Base-by-base conservation (phyloP, 371 early-diverging fungal genomes). In the Phascolomyces articulosus region DNA sequence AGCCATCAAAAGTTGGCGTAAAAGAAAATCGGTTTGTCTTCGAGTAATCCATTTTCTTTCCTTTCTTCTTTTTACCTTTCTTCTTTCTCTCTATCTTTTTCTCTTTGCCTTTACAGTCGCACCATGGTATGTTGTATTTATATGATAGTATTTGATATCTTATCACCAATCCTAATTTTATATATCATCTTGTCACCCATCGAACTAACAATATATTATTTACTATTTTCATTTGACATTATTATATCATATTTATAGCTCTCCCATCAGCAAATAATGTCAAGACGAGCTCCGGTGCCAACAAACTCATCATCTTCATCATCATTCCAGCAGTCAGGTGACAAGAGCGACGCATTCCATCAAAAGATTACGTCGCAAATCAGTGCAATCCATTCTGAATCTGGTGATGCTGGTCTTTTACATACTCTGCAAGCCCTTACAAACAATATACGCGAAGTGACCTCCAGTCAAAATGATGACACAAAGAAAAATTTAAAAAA, bases 401-500 rank as follows among this genome's bases (percentile, higher is more conserved):
- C 65, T 40, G 69, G 69, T 34, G 61, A 57, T n/a, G 48, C 53
- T 26, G 70, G 70, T 7, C 59, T 70, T n/a, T 20, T 70, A 11
- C 61, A 57, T 2, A 44, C 70, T 7, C 26, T 70, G 20, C 58
- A 70, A 27, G 62, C 62, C 1, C 55, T 70, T 21, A 47, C 55
- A 1, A 20, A 58, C 1, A 53, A 55, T 38, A n/a, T 62, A 6
- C 40, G 54, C 24, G 58, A 63, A 23, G 44, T 40, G 26, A 34
- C 21, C 31, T 31, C 57, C n/a, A 34, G 34, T 21, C 24, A 57
- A 16, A 47, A 31, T 0, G 66, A 24, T 44, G 56, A 58, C 16
- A 53, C 62, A 27, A 66, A 55, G 16, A 47, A 57, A 27, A 57
- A 49, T 28, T 29, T 64, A 9, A 64, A 64, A 27, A 6, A 47